These are phyloP conservation scores for Lactarius deliciosus DNA, from an alignment of 768 basidiomycete genomes.

Conservation along the genomic window DNA sequence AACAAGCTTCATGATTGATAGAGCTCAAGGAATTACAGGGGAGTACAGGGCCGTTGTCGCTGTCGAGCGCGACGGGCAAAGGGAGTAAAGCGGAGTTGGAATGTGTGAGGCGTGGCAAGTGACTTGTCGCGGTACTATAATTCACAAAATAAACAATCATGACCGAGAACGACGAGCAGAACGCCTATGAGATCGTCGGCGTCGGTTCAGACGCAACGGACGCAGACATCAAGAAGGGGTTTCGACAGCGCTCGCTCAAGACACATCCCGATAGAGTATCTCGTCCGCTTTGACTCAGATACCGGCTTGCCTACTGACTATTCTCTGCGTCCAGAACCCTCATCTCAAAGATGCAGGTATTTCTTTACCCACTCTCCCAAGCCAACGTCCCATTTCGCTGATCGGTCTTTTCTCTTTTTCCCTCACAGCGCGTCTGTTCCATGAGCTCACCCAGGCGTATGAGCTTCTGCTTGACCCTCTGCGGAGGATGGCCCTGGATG, in stretches of 20 bases:
- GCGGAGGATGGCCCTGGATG: constrained; percentile 75
- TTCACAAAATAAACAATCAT: constrained; percentile 5
- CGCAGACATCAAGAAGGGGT: constrained; percentile 76
- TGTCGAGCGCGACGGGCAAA: constrained; percentile 18
- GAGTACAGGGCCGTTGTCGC: constrained; percentile 15
- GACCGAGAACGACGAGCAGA: constrained; percentile 47
- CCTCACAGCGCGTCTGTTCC: constrained; percentile 57
- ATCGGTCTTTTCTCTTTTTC: constrained; percentile 39
- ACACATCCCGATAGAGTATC: constrained; percentile 84
- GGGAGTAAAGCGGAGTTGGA: constrained; percentile 19
- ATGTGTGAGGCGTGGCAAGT: constrained; percentile 3
- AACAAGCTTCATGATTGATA: constrained; percentile 23
- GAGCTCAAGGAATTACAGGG: background rate
- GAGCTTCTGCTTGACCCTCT: constrained; percentile 80
- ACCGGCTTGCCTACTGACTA: constrained; percentile 10
- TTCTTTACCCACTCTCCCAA: constrained; percentile 20
- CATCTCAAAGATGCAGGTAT: constrained; percentile 77
- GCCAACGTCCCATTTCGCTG: background rate
- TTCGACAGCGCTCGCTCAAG: constrained; percentile 75
- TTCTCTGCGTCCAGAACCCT: constrained; percentile 52
- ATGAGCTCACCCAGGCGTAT: constrained; percentile 79
- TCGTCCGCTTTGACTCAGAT: constrained; percentile 5
- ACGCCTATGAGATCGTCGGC: constrained; percentile 72
- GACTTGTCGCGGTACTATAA: background rate
- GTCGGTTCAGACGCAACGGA: constrained; percentile 66